A percentile compares a stretch with the other conserved stretches of the same genome.
Evolutionary conservation across 2,329 filamentous ascomycete species (phyloP).

Genomic region (Pestalotiopsis sp.): DNA sequence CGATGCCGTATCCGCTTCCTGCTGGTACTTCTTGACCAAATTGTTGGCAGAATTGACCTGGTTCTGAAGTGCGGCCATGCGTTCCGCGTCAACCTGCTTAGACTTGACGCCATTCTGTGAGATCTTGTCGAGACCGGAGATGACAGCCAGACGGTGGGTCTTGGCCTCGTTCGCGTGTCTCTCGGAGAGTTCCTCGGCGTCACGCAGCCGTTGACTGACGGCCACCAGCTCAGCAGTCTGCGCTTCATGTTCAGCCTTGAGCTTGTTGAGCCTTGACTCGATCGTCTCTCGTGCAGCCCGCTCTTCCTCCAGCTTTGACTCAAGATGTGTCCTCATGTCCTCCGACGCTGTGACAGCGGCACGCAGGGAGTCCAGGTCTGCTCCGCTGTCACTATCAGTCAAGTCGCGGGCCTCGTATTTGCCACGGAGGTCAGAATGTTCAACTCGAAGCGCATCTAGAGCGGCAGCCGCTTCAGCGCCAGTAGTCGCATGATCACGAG

Average conservation of each 20-base stretch:
- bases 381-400: slow-evolving; percentile 70
- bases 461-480: slow-evolving; percentile 77
- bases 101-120: slow-evolving; percentile 53
- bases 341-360: slow-evolving; percentile 79
- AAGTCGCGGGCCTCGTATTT: slow-evolving; percentile 70
- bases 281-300: slow-evolving; percentile 73
- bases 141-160: slow-evolving; percentile 80
- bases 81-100: slow-evolving; percentile 61
- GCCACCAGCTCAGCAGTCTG: slow-evolving; percentile 77
- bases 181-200: slow-evolving; percentile 86
- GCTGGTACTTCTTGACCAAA: slow-evolving; percentile 85
- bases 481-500: slow-evolving; percentile 79
- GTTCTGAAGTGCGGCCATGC: slow-evolving; percentile 73
- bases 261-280: slow-evolving; percentile 74
- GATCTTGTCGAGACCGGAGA: slow-evolving; percentile 81
- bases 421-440: slow-evolving; percentile 76
- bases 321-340: slow-evolving; percentile 75
- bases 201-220: slow-evolving; percentile 73
- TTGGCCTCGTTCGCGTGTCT: slow-evolving; percentile 86
- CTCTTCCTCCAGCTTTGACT: slow-evolving; percentile 84
- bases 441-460: slow-evolving; percentile 77
- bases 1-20: slow-evolving; percentile 82
- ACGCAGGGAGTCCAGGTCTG: slow-evolving; percentile 74
- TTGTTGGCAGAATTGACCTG: slow-evolving; percentile 79
- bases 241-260: slow-evolving; percentile 83